phyloP scores from a whole-genome alignment of 2,329 filamentous ascomycete species.

The Penicillium digitatum region DNA sequence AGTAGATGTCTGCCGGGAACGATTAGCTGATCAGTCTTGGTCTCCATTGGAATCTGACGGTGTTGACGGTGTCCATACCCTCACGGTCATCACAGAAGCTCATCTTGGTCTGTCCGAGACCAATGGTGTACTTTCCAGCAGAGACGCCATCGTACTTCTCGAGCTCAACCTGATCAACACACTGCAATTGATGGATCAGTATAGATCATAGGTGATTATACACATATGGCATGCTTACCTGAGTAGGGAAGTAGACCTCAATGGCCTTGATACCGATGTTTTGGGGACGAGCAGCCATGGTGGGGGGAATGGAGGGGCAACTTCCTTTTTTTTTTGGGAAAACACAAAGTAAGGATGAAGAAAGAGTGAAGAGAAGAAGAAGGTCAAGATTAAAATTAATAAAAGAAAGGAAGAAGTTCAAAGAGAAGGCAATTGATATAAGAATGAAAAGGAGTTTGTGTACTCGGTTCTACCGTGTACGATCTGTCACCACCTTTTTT shows the following conservation, averaged over 20 bases:
- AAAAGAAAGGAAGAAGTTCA: conserved; percentile 7
- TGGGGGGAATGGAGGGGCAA: conserved; percentile 23
- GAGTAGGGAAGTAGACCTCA: conserved; percentile 81
- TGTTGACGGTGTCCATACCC: conserved; percentile 59
- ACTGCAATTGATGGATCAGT: conserved; percentile 49
- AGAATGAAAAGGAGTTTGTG: conserved; percentile 8
- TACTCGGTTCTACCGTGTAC: conserved; percentile 30
- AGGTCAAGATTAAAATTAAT: neutral
- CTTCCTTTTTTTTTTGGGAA: neutral
- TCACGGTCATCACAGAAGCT: conserved; percentile 87
- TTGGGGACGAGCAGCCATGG: conserved; percentile 72
- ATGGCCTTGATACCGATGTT: conserved; percentile 93
- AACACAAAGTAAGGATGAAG: neutral
- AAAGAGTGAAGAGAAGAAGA: neutral
- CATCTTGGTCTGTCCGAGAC: conserved; percentile 87
- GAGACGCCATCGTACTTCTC: conserved; percentile 83
- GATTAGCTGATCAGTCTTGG: conserved; percentile 10
- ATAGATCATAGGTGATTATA: neutral
- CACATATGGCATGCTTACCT: conserved; percentile 56
- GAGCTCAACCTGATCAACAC: conserved; percentile 76
- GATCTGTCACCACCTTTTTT: conserved; percentile 23
- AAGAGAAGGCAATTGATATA: conserved; percentile 15
- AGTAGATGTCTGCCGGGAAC: conserved; percentile 71
- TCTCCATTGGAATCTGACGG: neutral
- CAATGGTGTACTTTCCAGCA: conserved; percentile 83